Evolutionary conservation across 2,329 filamentous ascomycete species (phyloP), one percentile per base, ranked within the genome.

Genomic region (Hawksworthiomyces lignivorus): DNA sequence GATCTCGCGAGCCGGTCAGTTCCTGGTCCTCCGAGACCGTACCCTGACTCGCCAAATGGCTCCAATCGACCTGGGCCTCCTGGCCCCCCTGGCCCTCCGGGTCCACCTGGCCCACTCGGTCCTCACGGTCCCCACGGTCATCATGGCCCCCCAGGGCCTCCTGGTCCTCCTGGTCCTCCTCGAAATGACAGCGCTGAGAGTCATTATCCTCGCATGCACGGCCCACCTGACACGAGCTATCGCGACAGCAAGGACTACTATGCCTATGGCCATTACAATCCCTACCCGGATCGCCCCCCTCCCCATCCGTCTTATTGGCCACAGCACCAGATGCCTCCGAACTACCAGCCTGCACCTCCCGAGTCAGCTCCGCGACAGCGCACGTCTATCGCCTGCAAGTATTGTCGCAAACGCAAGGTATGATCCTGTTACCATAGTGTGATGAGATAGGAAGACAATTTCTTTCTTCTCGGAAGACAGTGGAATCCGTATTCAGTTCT

Each of bases 321-420:
- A 1, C 48, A 41, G 36, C 42, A 44, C 26, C 33, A 44, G 7
- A 48, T 50, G 49, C 28, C 58, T 50, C 48, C 46, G 4, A 56
- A 50, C 24, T 58, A 60, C 15, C 62, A 59, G 29, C 60, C 52
- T 17, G 57, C 55, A 21, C 57, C 63, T 27, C 57, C 62, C 10
- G 72, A 74, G 52, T 68, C 72, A 17, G 74, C 75, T 4, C 75
- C 75, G 2, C 62, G 74, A 18, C 74, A 78, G 54, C 63, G 75
- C 22, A 78, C 74, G 2, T 77, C 73, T 1, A 78, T 78, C 49
- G 74, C 74, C 4, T 79, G 75, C 54, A 66, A 70, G 41, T 79
- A 79, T 48, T 79, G 75, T 54, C 61, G 74, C n/a, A 75, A 77
- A 56, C 64, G 75, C 55, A 79, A 79, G 69, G 75, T 78, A 52